Evolutionary conservation across 805 yeast species (phyloP).

Genomic region (Barnettozyma botsteinii): DNA sequence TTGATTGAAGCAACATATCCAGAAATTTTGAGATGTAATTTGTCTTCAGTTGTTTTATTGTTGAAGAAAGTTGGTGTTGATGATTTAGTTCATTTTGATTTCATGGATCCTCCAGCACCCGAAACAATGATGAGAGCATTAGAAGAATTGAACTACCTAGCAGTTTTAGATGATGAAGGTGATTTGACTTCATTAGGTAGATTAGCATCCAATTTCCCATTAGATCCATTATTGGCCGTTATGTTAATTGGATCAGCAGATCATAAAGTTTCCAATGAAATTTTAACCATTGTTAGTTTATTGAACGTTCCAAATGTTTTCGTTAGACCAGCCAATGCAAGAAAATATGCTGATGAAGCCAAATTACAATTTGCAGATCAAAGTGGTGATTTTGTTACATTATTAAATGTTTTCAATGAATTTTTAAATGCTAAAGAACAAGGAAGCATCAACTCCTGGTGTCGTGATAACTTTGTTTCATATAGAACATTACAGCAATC

Average conservation of each 20-base stretch:
- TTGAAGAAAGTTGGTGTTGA: constrained; percentile 91
- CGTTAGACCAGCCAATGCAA: constrained; percentile 84
- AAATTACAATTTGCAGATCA: constrained; percentile 85
- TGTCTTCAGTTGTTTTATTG: constrained; percentile 87
- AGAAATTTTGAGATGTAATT: constrained; percentile 85
- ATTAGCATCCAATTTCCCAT: constrained; percentile 85
- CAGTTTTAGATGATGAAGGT: constrained; percentile 90
- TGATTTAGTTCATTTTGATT: constrained; percentile 95
- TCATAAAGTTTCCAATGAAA: constrained; percentile 82
- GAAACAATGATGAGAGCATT: constrained; percentile 99
- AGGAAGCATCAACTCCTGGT: constrained; percentile 73
- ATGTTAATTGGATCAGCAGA: constrained; percentile 85
- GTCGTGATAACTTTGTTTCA: constrained; percentile 82
- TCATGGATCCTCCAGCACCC: constrained; percentile 99
- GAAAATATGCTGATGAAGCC: constrained; percentile 86
- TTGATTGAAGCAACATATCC: constrained; percentile 94
- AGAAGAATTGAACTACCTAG: constrained; percentile 87
- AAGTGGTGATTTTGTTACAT: constrained; percentile 90
- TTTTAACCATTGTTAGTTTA: constrained; percentile 82
- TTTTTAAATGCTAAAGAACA: constrained; percentile 73
- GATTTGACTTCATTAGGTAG: constrained; percentile 85
- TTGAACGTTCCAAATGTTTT: constrained; percentile 92
- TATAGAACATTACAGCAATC: constrained; percentile 81
- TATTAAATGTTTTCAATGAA: constrained; percentile 82
- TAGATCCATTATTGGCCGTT: constrained; percentile 94